A percentile compares a stretch with the other conserved stretches of the same genome.
Evolutionary conservation across 2,329 filamentous ascomycete species (phyloP).

Genomic region (Sclerotinia borealis): DNA sequence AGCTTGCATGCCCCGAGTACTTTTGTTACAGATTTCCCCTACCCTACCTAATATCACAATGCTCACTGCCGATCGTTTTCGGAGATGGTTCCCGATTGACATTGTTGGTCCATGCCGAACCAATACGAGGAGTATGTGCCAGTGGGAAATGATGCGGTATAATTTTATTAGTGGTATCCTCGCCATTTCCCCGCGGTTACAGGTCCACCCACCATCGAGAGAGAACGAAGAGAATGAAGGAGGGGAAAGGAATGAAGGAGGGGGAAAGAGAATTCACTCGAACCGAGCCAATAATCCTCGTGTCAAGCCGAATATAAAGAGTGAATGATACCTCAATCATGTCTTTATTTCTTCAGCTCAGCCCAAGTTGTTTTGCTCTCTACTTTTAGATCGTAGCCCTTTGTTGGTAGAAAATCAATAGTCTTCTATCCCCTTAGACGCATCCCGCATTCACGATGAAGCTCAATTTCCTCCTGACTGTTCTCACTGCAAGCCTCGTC

Average conservation of each 20-base stretch:
- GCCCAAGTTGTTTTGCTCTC: neutral
- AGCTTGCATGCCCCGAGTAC: neutral
- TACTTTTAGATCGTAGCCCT: neutral
- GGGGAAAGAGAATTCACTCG: neutral
- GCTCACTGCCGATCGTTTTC: neutral
- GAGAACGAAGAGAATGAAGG: neutral
- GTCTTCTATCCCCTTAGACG: neutral
- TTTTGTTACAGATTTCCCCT: neutral
- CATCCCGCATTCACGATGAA: neutral
- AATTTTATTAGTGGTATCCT: neutral
- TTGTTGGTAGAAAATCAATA: neutral
- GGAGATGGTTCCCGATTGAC: neutral
- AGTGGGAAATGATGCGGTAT: neutral
- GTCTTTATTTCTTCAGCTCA: neutral
- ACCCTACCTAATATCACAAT: neutral
- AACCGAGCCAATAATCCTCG: neutral
- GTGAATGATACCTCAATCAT: neutral
- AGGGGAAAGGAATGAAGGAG: neutral
- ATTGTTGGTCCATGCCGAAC: neutral
- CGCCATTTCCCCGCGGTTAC: neutral
- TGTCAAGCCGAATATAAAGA: neutral
- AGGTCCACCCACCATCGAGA: neutral
- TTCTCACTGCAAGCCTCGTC: constrained; percentile 16
- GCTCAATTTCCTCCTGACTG: neutral
- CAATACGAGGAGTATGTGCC: neutral